Evolutionary conservation across 371 early-diverging fungal genomes (phyloP).

Genomic region (Encephalitozoon hellem): DNA sequence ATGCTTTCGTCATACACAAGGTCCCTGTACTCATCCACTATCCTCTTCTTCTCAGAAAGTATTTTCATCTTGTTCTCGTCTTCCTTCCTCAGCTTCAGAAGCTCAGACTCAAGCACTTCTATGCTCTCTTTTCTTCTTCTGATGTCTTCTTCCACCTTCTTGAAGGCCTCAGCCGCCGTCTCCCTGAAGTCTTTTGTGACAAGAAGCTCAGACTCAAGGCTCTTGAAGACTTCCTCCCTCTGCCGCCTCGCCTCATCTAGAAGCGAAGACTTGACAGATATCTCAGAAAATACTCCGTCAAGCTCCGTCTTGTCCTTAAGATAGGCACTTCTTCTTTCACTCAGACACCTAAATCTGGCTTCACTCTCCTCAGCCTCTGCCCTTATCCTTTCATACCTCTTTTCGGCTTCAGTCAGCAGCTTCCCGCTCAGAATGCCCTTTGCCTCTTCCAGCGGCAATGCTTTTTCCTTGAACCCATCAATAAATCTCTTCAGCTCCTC

Average conservation of each 20-base stretch:
- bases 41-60: background rate
- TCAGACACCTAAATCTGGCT: background rate
- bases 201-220: background rate
- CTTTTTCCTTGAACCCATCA: background rate
- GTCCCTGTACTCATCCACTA: background rate
- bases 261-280: background rate
- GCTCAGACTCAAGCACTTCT: background rate
- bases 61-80: background rate
- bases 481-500: background rate
- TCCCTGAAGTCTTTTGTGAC: background rate
- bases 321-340: background rate
- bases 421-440: background rate
- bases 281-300: constrained; percentile 7
- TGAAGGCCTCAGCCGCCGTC: background rate
- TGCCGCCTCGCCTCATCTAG: background rate
- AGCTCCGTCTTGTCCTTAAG: background rate
- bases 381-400: background rate
- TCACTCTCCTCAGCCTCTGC: background rate
- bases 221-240: background rate
- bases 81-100: background rate
- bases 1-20: background rate
- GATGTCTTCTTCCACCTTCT: constrained; percentile 9
- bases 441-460: background rate
- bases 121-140: background rate
- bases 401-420: background rate